Conservation (phyloP, 2,329 filamentous ascomycete genomes). For the Claviceps lovelessii region DNA sequence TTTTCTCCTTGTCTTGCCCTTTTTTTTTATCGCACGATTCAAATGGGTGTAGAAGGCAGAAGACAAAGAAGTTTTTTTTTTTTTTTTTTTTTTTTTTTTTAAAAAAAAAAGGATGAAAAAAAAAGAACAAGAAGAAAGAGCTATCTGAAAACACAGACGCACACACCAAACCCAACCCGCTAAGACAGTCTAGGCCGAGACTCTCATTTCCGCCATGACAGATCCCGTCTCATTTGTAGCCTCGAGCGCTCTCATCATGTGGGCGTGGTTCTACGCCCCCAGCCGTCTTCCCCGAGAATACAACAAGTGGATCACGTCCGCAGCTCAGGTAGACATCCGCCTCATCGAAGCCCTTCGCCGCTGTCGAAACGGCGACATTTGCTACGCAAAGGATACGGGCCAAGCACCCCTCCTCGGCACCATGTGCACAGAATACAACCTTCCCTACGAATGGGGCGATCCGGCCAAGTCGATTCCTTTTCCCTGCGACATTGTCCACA, state of each 20-base stretch:
- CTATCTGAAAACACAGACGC: no score
- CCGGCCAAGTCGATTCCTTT: slow-evolving; percentile 55
- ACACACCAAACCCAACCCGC: background rate
- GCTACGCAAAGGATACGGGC: slow-evolving; percentile 61
- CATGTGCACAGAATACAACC: slow-evolving; percentile 58
- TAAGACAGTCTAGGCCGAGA: slow-evolving; percentile 14
- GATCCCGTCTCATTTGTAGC: slow-evolving; percentile 58
- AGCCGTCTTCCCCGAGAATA: slow-evolving; percentile 57
- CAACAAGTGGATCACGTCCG: slow-evolving; percentile 67
- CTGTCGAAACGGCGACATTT: slow-evolving; percentile 46
- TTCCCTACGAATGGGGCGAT: slow-evolving; percentile 59
- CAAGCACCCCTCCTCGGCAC: slow-evolving; percentile 51
- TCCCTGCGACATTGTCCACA: slow-evolving; percentile 73
- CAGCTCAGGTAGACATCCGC: slow-evolving; percentile 59
- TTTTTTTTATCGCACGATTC: no score
- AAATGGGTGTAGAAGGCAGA: no score
- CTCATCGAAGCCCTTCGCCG: slow-evolving; percentile 61
- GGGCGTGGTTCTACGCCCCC: slow-evolving; percentile 72
- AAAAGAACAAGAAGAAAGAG: background rate
- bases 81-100: no score
- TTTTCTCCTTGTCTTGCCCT: no score
- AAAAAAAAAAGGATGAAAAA: no score
- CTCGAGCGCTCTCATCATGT: slow-evolving; percentile 69
- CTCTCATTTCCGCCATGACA: slow-evolving; percentile 24
- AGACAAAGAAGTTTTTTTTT: no score